Conservation (phyloP, 306 rosid species). For the Casuarina equisetifolia region DNA sequence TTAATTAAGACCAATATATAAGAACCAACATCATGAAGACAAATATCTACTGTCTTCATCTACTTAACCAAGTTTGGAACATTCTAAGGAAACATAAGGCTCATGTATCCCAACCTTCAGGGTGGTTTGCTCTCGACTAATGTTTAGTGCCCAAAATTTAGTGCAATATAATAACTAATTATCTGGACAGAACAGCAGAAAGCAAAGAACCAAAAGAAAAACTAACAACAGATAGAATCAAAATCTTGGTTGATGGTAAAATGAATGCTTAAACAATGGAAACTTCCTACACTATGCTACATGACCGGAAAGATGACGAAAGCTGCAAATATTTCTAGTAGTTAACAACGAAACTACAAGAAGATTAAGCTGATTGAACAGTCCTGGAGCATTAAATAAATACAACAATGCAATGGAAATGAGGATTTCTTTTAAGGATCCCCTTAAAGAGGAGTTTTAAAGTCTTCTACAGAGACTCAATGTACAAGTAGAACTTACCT, state of each 20-base stretch:
- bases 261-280: not conserved
- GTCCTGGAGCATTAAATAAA: constrained; percentile 36
- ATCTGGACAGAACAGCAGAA: not conserved
- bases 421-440: constrained; percentile 29
- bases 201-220: no score
- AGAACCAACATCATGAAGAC: not conserved
- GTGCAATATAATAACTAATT: not conserved
- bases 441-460: constrained; percentile 32
- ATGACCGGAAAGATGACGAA: constrained; percentile 22
- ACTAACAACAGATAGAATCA: not conserved
- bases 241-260: not conserved
- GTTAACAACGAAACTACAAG: constrained; percentile 23
- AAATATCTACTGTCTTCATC: not conserved
- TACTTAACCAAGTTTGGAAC: not conserved
- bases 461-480: constrained; percentile 53
- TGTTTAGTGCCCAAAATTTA: not conserved
- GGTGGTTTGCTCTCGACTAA: not conserved
- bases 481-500: constrained; percentile 59
- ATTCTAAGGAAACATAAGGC: not conserved
- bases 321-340: constrained; percentile 25
- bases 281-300: not conserved
- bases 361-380: constrained; percentile 30
- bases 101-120: not conserved
- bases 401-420: constrained; percentile 38
- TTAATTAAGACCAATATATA: not conserved